phyloP scores from a whole-genome alignment of 2,329 filamentous ascomycete genomes.

The Pezicula radicicola region DNA sequence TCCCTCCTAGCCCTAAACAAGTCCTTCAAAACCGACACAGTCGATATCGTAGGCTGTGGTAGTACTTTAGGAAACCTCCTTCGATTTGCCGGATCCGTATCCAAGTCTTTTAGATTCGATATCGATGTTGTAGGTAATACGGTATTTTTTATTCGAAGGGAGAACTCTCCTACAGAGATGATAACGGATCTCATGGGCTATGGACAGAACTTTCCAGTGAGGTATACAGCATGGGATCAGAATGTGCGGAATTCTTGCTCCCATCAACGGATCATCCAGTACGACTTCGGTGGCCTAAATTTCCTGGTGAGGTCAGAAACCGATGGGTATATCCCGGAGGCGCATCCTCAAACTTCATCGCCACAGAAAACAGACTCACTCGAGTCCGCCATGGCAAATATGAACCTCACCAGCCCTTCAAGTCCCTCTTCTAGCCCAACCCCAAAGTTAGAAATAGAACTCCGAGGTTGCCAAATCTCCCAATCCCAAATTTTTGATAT shows the following conservation, averaged over 20 bases:
- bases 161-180: conserved; percentile 53
- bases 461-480: conserved; percentile 22
- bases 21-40: conserved; percentile 23
- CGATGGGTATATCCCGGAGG: conserved; percentile 47
- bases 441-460: no score
- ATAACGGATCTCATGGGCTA: conserved; percentile 53
- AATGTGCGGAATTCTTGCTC: conserved; percentile 50
- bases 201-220: conserved; percentile 62
- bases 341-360: no score
- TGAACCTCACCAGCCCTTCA: no score
- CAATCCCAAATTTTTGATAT: conserved; percentile 47
- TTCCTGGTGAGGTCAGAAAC: conserved; percentile 52
- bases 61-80: conserved; percentile 59
- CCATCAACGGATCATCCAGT: conserved; percentile 58
- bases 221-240: conserved; percentile 59
- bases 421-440: no score
- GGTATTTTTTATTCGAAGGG: conserved; percentile 59
- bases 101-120: conserved; percentile 52
- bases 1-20: conserved; percentile 34
- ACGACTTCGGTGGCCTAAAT: conserved; percentile 48
- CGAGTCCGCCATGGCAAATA: no score
- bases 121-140: conserved; percentile 52
- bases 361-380: no score
- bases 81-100: conserved; percentile 44
- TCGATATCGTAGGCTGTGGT: conserved; percentile 56